These are phyloP conservation scores for Chrysoporthe cubensis DNA, from an alignment of 2,329 filamentous ascomycete species.

Conservation along the genomic window DNA sequence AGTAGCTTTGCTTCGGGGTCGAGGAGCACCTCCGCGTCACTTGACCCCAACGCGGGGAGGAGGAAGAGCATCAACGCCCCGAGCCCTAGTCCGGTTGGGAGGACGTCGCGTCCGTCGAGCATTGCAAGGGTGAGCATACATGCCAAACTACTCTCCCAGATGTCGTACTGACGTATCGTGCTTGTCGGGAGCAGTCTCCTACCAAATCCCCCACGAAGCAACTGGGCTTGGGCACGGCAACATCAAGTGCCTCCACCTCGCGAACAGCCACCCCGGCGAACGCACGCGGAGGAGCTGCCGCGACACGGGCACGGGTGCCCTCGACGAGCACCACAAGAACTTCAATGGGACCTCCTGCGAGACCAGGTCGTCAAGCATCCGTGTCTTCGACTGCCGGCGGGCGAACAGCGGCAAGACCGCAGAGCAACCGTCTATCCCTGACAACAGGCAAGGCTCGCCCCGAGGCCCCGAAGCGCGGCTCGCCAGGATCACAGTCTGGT, in stretches of 20 bases:
- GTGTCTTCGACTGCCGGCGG: conserved; percentile 44
- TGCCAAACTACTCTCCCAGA: not conserved
- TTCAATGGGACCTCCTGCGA: conserved; percentile 70
- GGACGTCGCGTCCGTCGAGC: conserved; percentile 58
- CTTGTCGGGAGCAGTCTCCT: conserved; percentile 60
- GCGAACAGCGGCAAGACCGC: conserved; percentile 42
- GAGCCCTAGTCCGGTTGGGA: conserved; percentile 72
- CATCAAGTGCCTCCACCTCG: conserved; percentile 61
- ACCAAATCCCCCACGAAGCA: conserved; percentile 82
- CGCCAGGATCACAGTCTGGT: conserved; percentile 47
- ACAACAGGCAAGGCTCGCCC: conserved; percentile 45
- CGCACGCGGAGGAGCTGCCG: conserved; percentile 48
- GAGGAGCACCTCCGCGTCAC: conserved; percentile 47
- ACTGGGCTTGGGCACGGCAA: conserved; percentile 56
- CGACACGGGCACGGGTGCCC: conserved; percentile 58
- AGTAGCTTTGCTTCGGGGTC: conserved; percentile 50
- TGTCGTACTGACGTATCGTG: not conserved
- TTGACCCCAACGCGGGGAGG: conserved; percentile 60
- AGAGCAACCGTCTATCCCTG: conserved; percentile 47
- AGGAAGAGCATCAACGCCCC: conserved; percentile 72
- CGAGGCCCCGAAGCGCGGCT: conserved; percentile 28
- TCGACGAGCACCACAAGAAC: conserved; percentile 54
- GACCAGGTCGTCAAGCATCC: conserved; percentile 49
- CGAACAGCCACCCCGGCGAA: conserved; percentile 69
- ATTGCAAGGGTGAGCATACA: conserved; percentile 55